phyloP scores from a whole-genome alignment of 2,329 filamentous ascomycete species.

The Paecilomyces fulvus region DNA sequence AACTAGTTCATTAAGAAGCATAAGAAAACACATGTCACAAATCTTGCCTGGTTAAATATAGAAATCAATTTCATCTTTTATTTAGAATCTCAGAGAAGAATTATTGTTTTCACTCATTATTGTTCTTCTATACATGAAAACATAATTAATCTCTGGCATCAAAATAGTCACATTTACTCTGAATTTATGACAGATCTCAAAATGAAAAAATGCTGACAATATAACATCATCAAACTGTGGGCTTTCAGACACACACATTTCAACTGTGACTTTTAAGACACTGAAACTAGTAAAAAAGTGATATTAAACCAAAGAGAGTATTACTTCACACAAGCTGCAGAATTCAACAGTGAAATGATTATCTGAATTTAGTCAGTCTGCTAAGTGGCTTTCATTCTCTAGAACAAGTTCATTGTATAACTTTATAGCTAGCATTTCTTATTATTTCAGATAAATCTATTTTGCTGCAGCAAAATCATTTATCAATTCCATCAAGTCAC shows the following conservation, averaged over 20 bases:
- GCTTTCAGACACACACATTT: constrained; percentile 44
- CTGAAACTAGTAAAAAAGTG: constrained; percentile 22
- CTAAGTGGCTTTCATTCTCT: too few species aligned
- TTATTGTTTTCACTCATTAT: constrained; percentile 33
- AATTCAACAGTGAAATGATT: constrained; percentile 25
- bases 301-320: constrained; percentile 36
- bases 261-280: constrained; percentile 33
- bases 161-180: constrained; percentile 21
- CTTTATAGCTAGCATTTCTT: too few species aligned
- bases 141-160: constrained; percentile 23
- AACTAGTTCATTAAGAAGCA: constrained; percentile 28
- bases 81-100: constrained; percentile 24
- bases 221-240: constrained; percentile 33
- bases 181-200: constrained; percentile 38
- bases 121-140: constrained; percentile 21
- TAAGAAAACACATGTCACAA: constrained; percentile 20
- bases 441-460: too few species aligned
- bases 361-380: constrained; percentile 1
- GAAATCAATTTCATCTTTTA: constrained; percentile 22
- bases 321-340: constrained; percentile 30
- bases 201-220: constrained; percentile 31
- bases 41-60: constrained; percentile 33
- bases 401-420: too few species aligned
- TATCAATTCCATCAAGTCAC: constrained; percentile 2
- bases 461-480: neutral